Percentiles rank a stretch among this genome's conserved stretches.
Conservation (phyloP, 306 rosid genomes). For the Inga laurina region DNA sequence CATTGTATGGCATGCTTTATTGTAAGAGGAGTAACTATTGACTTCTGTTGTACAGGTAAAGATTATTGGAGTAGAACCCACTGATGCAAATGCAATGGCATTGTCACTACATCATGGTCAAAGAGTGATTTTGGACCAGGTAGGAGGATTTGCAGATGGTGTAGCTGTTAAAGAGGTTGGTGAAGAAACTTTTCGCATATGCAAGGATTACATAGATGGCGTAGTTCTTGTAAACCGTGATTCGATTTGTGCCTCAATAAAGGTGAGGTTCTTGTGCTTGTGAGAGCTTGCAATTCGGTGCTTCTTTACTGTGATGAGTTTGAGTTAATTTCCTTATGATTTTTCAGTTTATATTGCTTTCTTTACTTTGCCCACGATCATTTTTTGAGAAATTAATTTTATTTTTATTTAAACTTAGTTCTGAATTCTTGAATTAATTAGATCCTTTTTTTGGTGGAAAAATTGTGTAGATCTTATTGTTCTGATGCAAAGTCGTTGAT, state of each 20-base stretch:
- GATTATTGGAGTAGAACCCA: conserved; percentile 94
- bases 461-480: conserved; percentile 18
- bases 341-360: neutral
- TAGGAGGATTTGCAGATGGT: conserved; percentile 97
- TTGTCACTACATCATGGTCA: conserved; percentile 82
- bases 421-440: too few relatives aligned
- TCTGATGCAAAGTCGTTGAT: neutral
- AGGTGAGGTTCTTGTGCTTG: conserved; percentile 55
- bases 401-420: too few relatives aligned
- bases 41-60: conserved; percentile 59
- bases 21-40: conserved; percentile 13
- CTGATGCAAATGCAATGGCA: conserved; percentile 96
- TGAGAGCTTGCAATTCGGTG: conserved; percentile 14
- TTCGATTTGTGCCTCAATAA: conserved; percentile 93
- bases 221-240: conserved; percentile 91
- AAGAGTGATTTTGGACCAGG: conserved; percentile 79
- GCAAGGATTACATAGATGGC: conserved; percentile 87
- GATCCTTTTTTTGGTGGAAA: neutral
- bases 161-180: conserved; percentile 98
- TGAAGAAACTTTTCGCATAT: conserved; percentile 84
- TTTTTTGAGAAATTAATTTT: too few relatives aligned
- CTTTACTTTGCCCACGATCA: too few relatives aligned
- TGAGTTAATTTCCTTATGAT: neutral
- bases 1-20: neutral
- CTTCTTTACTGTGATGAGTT: conserved; percentile 9